These are phyloP conservation scores for Aspergillus conjunctus DNA, from an alignment of 495 filamentous ascomycete genomes.

Conservation along the genomic window DNA sequence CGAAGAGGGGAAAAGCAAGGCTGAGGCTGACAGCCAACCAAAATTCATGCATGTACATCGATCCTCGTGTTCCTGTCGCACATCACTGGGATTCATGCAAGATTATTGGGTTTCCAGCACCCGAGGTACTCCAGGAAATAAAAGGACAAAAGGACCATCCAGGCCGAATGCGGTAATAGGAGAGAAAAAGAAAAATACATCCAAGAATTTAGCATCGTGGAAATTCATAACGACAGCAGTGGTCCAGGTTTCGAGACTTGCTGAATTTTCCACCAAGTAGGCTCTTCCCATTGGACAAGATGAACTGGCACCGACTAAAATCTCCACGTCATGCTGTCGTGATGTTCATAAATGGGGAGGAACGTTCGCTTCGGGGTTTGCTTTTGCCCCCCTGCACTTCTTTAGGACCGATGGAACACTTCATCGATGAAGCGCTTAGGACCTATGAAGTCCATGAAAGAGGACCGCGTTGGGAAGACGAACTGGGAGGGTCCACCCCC, in stretches of 20 bases:
- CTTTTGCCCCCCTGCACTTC: slow-evolving; percentile 30
- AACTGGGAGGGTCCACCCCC: slow-evolving; percentile 60
- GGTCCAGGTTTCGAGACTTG: slow-evolving; percentile 11
- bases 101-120: slow-evolving; percentile 16
- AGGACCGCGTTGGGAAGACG: slow-evolving; percentile 56
- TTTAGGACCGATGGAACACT: slow-evolving; percentile 63
- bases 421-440: slow-evolving; percentile 77
- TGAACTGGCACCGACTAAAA: not conserved
- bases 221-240: slow-evolving; percentile 10
- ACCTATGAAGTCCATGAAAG: slow-evolving; percentile 66
- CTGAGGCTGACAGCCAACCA: slow-evolving; percentile 18
- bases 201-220: slow-evolving; percentile 4
- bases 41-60: slow-evolving; percentile 18
- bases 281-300: slow-evolving; percentile 8
- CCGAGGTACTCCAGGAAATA: not conserved
- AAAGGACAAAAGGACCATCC: slow-evolving; percentile 6
- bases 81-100: slow-evolving; percentile 20
- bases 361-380: slow-evolving; percentile 3
- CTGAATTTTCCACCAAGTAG: slow-evolving; percentile 1
- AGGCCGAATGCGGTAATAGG: slow-evolving; percentile 5
- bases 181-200: slow-evolving; percentile 6
- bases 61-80: slow-evolving; percentile 25
- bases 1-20: slow-evolving; percentile 16
- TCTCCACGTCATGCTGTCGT: slow-evolving; percentile 15
- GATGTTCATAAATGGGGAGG: not conserved